Base-by-base conservation (phyloP, 1,284 basidiomycete species). In the Microbotryomycetes sp. region DNA sequence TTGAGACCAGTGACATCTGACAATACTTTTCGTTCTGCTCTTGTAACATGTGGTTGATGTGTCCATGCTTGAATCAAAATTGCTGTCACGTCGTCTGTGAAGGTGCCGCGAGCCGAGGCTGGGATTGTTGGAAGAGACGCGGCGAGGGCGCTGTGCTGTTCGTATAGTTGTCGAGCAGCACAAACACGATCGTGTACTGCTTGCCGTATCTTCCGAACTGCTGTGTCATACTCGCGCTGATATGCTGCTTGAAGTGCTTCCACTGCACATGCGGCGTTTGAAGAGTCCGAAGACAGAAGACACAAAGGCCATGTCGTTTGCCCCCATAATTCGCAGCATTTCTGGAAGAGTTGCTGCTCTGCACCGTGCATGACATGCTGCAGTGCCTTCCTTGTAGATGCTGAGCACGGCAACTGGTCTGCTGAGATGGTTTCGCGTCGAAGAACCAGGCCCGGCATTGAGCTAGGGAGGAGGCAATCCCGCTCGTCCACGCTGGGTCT, bases 21-120 rank as follows among this genome's bases (percentile, higher is more conserved):
- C n/a, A 67, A 23, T 4, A 53, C 32, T n/a, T 54, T 52, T 4
- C 60, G 48, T 36, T 67, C 66, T 7, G 49, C 60, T n/a, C 47
- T 46, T 15, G 58, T 26, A 3, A 64, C 32, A 3, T 42, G 42
- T 19, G 54, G 54, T 25, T 19, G 23, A 23, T 45, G 56, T 6
- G 29, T 19, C 58, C 54, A 67, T 0, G 63, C 66, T 1, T 45
- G 16, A 7, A 59, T n/a, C 3, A 67, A 56, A 29, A 67, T 53
- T 15, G 12, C 6, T n/a, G 58, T 42, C 31, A 59, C 60, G 15
- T 64, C 60, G 16, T 45, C 60, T 4, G 54, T 58, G 60, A 67
- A 67, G 28, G 4, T 22, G 25, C 58, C 63, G 57, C 15, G n/a
- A 47, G 55, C 23, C 1, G 31, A 32, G 30, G 26, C 12, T n/a